These are phyloP conservation scores for Rhododendron williamsianum DNA, from an alignment of 148 eudicot genomes.

Conservation along the genomic window DNA sequence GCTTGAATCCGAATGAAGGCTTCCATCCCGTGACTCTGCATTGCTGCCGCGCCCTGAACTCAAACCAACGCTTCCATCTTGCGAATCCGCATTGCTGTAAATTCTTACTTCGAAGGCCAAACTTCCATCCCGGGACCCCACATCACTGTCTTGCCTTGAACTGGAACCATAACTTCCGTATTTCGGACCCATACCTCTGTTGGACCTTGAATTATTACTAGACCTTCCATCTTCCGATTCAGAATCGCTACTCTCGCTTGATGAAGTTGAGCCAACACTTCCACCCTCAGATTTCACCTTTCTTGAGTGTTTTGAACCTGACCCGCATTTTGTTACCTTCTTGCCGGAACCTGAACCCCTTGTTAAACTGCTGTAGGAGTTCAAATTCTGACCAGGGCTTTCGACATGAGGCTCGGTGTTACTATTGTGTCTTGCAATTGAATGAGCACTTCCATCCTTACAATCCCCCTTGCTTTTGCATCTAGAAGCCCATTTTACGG, in stretches of 20 bases:
- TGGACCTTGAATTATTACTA: slow-evolving; percentile 8
- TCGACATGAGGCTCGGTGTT: not conserved
- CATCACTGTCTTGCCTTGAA: not conserved
- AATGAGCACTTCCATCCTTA: slow-evolving; percentile 17
- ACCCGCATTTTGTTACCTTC: not conserved
- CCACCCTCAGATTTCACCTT: not conserved
- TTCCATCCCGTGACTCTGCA: not conserved
- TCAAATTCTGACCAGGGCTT: not conserved
- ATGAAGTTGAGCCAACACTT: not conserved
- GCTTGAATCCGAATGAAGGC: not conserved
- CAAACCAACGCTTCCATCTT: not conserved
- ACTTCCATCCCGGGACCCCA: not conserved
- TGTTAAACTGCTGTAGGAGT: not conserved
- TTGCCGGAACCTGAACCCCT: not conserved
- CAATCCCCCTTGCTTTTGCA: slow-evolving; percentile 13
- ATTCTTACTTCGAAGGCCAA: not conserved
- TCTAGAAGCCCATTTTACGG: slow-evolving; percentile 12
- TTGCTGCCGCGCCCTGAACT: not conserved
- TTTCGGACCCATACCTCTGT: not conserved
- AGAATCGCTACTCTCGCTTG: not conserved
- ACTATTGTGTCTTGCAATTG: not conserved
- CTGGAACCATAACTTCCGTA: not conserved
- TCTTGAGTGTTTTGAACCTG: not conserved
- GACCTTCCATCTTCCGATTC: slow-evolving; percentile 9
- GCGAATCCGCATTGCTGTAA: not conserved